Evolutionary conservation across 148 eudicot genomes (phyloP), one percentile per base, ranked within the genome.

Genomic region (Gaultheria prostrata): DNA sequence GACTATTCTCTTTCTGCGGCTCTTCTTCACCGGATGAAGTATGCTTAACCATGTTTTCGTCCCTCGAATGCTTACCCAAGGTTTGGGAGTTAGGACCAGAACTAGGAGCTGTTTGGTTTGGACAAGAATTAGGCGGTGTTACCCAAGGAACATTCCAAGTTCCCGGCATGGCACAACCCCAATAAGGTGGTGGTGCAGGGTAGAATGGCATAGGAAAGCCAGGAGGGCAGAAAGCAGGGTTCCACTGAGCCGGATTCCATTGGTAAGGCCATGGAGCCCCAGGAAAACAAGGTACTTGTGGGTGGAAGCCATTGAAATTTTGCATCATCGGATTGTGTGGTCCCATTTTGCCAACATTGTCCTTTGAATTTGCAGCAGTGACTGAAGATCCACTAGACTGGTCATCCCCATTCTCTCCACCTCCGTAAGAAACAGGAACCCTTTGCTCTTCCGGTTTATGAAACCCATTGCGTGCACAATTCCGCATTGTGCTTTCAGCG

Each of bases 1-100:
- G 21, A 75, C 77, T 81, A 75, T 82, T 88, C 83, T 87, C 85
- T n/a, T 77, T 87, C 21, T 56, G 85, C 32, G 65, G 73, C 49
- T 85, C 81, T 26, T 54, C 86, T 48, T 85, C 84, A 39, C 69
- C 81, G 9, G 20, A 20, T n/a, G 81, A 51, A 15, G 78, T 46
- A 53, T 77, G 61, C 43, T 35, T 80, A 33, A 45, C 80, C 49
- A 69, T 24, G 6, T 71, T 80, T n/a, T 71, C 86, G 33, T 92
- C 92, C 85, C 97, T 90, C 1, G 91, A 85, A 85, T 89, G 97
- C 83, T 93, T 93, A 61, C 97, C 97, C 57, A 93, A 70, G 20
- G 90, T 83, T 35, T 92, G 84, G 26, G 94, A 83, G 79, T 17
- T 86, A 76, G 87, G 87, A 80, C 80, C 65, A 78, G 87, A 84